phyloP scores from a whole-genome alignment of 228 moss, liverwort and hornwort species.

The Sphagnum fallax region DNA sequence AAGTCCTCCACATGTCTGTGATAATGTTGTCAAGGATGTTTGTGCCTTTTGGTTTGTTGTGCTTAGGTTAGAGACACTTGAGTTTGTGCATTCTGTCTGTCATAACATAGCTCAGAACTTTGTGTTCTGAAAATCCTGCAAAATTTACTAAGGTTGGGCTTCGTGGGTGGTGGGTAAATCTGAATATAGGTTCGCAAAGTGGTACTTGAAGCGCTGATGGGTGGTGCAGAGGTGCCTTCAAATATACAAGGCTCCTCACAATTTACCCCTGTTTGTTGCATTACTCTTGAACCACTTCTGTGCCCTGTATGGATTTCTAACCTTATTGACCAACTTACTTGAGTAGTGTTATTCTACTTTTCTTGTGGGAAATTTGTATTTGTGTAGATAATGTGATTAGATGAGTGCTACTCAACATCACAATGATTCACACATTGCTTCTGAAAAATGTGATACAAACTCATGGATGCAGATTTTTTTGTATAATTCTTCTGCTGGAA shows the following conservation, averaged over 20 bases:
- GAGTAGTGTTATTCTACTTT: too few relatives aligned
- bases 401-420: background rate
- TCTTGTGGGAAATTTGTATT: background rate
- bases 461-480: background rate
- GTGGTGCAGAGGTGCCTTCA: slow-evolving; percentile 40
- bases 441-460: background rate
- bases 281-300: slow-evolving; percentile 84
- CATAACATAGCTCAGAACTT: background rate
- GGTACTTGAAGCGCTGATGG: slow-evolving; percentile 57
- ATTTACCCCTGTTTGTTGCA: slow-evolving; percentile 74
- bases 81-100: background rate
- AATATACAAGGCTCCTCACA: slow-evolving; percentile 40
- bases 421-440: background rate
- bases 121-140: background rate
- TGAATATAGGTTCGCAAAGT: slow-evolving; percentile 67
- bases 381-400: background rate
- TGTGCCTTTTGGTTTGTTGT: background rate
- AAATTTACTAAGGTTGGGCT: background rate
- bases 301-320: slow-evolving; percentile 44
- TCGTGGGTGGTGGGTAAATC: background rate
- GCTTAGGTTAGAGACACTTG: background rate
- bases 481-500: background rate
- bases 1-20: background rate
- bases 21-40: background rate
- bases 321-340: too few relatives aligned